Evolutionary conservation across 495 filamentous ascomycete species (phyloP).

Genomic region (Neurospora sp.): DNA sequence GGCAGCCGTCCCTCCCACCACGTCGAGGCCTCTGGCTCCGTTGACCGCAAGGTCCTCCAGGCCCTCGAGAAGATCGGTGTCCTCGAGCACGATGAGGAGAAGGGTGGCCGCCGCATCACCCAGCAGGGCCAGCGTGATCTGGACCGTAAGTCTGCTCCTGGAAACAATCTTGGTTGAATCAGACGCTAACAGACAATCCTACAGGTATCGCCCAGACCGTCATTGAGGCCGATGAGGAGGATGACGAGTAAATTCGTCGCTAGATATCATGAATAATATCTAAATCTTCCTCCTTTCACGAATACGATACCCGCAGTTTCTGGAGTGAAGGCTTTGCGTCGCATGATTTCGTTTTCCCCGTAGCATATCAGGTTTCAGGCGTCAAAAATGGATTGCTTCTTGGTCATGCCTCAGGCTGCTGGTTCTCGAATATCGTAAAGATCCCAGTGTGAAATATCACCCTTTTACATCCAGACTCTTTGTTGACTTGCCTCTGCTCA

Average conservation of each 20-base stretch:
- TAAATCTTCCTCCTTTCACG: not conserved
- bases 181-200: not conserved
- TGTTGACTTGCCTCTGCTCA: slow-evolving; percentile 24
- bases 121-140: slow-evolving; percentile 97
- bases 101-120: slow-evolving; percentile 93
- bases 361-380: slow-evolving; percentile 27
- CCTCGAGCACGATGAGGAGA: slow-evolving; percentile 90
- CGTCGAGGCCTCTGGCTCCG: slow-evolving; percentile 86
- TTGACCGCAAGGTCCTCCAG: slow-evolving; percentile 95
- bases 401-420: slow-evolving; percentile 13
- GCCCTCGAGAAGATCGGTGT: slow-evolving; percentile 98
- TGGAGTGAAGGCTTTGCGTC: slow-evolving; percentile 9
- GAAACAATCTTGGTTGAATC: too few species aligned
- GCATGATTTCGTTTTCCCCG: slow-evolving; percentile 24
- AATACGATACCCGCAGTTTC: not conserved
- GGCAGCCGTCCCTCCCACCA: slow-evolving; percentile 85
- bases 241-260: slow-evolving; percentile 42
- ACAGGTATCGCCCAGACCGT: slow-evolving; percentile 62
- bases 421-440: not conserved
- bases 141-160: slow-evolving; percentile 52
- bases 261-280: slow-evolving; percentile 1
- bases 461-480: slow-evolving; percentile 39
- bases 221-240: slow-evolving; percentile 57
- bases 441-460: not conserved
- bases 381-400: slow-evolving; percentile 29